phyloP scores from a whole-genome alignment of 108 stramenopile genomes.

The Pseudonitzschia multiseries region DNA sequence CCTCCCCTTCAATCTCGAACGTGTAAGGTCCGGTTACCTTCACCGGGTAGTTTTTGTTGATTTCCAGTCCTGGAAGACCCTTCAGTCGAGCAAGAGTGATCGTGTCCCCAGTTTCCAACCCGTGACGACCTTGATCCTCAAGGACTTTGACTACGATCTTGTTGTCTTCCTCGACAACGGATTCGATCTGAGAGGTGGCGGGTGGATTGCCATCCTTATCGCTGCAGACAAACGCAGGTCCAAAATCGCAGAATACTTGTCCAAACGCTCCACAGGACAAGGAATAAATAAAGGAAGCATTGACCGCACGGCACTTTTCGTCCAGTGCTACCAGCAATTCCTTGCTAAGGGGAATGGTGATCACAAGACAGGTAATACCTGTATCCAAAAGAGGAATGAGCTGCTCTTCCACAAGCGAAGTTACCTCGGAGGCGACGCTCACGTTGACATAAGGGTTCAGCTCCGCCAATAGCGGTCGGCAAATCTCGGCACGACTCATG shows the following conservation, averaged over 20 bases:
- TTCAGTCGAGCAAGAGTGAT: constrained; percentile 89
- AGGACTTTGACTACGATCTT: constrained; percentile 91
- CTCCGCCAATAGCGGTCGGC: constrained; percentile 64
- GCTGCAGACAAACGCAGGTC: constrained; percentile 76
- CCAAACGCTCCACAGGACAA: constrained; percentile 86
- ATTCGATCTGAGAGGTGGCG: constrained; percentile 84
- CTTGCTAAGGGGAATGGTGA: constrained; percentile 75
- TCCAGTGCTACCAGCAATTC: constrained; percentile 63
- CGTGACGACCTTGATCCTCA: constrained; percentile 96
- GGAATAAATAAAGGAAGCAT: constrained; percentile 78
- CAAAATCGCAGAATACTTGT: constrained; percentile 96
- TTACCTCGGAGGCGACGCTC: constrained; percentile 50
- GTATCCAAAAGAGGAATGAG: constrained; percentile 53
- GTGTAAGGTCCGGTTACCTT: constrained; percentile 91
- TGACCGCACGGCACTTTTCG: constrained; percentile 67
- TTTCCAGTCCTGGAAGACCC: constrained; percentile 74
- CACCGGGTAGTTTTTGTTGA: constrained; percentile 63
- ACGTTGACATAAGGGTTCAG: constrained; percentile 88
- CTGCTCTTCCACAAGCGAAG: constrained; percentile 50
- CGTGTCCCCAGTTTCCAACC: constrained; percentile 91
- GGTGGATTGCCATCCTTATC: constrained; percentile 96
- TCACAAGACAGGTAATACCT: constrained; percentile 53
- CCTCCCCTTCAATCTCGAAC: constrained; percentile 75
- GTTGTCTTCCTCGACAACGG: constrained; percentile 60
- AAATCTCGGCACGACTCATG: constrained; percentile 56